These are phyloP conservation scores for Brassica hybrid DNA, from an alignment of 441 rosid species.

Conservation along the genomic window DNA sequence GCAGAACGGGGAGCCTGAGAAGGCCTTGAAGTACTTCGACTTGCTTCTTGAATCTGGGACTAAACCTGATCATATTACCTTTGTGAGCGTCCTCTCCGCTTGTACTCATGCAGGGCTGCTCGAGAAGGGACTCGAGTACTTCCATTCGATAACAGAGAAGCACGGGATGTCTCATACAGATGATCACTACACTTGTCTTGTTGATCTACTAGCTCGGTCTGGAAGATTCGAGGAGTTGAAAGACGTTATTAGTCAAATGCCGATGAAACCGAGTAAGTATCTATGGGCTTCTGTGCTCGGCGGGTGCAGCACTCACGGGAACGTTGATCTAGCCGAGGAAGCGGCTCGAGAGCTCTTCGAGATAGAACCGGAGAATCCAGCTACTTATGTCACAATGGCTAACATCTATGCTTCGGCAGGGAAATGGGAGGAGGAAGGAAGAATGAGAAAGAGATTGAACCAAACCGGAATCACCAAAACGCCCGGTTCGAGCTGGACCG, in stretches of 20 bases:
- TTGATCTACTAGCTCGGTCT: constrained; percentile 15
- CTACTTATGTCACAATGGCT: constrained; percentile 13
- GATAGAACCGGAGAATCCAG: constrained; percentile 21
- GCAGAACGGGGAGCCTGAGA: constrained; percentile 11
- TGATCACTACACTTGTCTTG: constrained; percentile 23
- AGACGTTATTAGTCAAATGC: constrained; percentile 4
- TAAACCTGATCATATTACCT: constrained; percentile 16
- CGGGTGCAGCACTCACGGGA: constrained; percentile 21
- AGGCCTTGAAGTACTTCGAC: constrained; percentile 9
- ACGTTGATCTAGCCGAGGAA: constrained; percentile 23
- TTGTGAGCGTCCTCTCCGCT: constrained; percentile 8
- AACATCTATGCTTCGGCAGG: constrained; percentile 11
- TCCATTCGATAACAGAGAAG: constrained; percentile 11
- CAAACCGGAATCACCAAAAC: neutral
- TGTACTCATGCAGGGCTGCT: constrained; percentile 12
- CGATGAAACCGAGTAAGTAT: constrained; percentile 17
- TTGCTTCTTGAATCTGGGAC: constrained; percentile 11
- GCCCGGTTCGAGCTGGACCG: constrained; percentile 11
- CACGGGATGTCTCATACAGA: constrained; percentile 8
- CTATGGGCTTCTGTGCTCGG: constrained; percentile 14
- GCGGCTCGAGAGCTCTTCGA: constrained; percentile 15
- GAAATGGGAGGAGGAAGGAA: constrained; percentile 14
- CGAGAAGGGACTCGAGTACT: constrained; percentile 7
- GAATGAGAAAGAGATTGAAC: constrained; percentile 14
- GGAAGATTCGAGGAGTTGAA: neutral